Percentiles rank a stretch among this genome's conserved stretches.
Evolutionary conservation across 2,329 filamentous ascomycete genomes (phyloP).

Genomic region (Colletotrichum spinosum): DNA sequence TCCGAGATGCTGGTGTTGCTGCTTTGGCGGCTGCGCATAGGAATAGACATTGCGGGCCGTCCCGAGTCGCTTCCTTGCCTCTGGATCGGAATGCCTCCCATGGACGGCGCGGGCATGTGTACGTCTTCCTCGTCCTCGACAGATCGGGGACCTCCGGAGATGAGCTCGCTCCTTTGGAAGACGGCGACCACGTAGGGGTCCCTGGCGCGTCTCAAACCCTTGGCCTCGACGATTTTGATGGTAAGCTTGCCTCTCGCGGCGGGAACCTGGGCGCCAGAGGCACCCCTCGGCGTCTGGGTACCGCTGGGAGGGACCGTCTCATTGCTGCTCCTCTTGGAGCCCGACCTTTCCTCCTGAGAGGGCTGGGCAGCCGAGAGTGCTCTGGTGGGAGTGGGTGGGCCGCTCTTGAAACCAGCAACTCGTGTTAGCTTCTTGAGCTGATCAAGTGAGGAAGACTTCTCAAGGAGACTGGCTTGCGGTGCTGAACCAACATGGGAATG

Average conservation of each 20-base stretch:
- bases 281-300: constrained; percentile 62
- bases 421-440: constrained; percentile 90
- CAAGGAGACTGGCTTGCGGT: constrained; percentile 51
- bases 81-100: constrained; percentile 70
- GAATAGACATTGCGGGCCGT: constrained; percentile 88
- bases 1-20: constrained; percentile 90
- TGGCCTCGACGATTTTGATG: constrained; percentile 88
- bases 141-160: constrained; percentile 84
- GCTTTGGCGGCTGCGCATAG: constrained; percentile 96
- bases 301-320: constrained; percentile 60
- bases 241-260: constrained; percentile 87
- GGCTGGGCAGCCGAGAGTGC: constrained; percentile 77
- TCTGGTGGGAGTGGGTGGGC: constrained; percentile 88
- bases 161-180: constrained; percentile 96
- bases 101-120: constrained; percentile 55
- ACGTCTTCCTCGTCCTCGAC: constrained; percentile 71
- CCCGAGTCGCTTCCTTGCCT: constrained; percentile 85
- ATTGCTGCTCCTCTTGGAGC: constrained; percentile 49
- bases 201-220: constrained; percentile 82
- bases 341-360: constrained; percentile 58
- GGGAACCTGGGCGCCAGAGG: constrained; percentile 71
- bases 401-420: constrained; percentile 86
- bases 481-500: constrained; percentile 51
- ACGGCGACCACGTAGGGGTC: constrained; percentile 97
- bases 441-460: constrained; percentile 73